A percentile compares a stretch with the other conserved stretches of the same genome.
phyloP scores from a whole-genome alignment of 1,139 yeast species.

The Candida buenavistaensis region DNA sequence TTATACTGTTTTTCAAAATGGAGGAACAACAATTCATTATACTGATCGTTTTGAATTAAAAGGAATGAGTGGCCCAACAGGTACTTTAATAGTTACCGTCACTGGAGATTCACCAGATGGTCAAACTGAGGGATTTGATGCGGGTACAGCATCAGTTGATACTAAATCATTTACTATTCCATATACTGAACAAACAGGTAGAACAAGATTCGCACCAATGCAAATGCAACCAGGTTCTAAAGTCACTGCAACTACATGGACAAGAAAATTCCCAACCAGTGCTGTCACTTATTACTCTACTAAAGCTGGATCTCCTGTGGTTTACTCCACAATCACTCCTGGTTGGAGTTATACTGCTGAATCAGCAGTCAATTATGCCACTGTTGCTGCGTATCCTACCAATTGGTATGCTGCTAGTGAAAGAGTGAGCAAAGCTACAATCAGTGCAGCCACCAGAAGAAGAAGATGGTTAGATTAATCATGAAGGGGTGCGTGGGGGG shows the following conservation, averaged over 20 bases:
- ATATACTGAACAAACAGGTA: conserved; percentile 76
- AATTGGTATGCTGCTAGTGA: conserved; percentile 43
- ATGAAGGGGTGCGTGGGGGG: background rate
- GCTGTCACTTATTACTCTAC: conserved; percentile 59
- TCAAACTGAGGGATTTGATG: conserved; percentile 28
- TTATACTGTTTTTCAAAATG: conserved; percentile 46
- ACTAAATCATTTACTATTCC: conserved; percentile 47
- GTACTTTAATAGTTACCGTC: conserved; percentile 28
- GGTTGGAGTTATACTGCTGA: conserved; percentile 76
- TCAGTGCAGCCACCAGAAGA: conserved; percentile 34
- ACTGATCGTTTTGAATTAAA: conserved; percentile 62
- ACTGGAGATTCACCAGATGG: conserved; percentile 32
- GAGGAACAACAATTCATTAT: conserved; percentile 63
- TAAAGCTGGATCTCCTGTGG: conserved; percentile 41
- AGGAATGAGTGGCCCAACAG: conserved; percentile 67
- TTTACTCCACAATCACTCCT: conserved; percentile 68
- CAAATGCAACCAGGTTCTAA: conserved; percentile 77
- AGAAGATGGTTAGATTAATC: conserved; percentile 30
- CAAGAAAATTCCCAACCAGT: conserved; percentile 63
- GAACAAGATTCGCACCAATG: conserved; percentile 83
- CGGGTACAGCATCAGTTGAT: conserved; percentile 28
- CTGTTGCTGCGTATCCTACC: conserved; percentile 67
- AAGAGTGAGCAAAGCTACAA: conserved; percentile 39
- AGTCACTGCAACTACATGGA: conserved; percentile 67
- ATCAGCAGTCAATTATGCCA: conserved; percentile 66